Percentiles rank a stretch among this genome's conserved stretches.
Evolutionary conservation across 2,329 filamentous ascomycete genomes (phyloP).

Genomic region (Hypoxylon sp.): DNA sequence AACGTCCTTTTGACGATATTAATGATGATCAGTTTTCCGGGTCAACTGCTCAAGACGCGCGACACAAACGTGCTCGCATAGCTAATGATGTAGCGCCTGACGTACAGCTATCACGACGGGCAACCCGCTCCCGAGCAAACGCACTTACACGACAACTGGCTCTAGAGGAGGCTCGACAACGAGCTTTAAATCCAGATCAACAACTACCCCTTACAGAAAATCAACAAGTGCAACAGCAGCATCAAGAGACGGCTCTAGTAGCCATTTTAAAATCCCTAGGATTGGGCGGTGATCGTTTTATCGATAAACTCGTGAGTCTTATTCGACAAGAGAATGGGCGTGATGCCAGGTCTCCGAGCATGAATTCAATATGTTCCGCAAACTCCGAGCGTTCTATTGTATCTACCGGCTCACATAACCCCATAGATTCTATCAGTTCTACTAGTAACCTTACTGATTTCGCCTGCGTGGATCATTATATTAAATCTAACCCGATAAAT

Average conservation of each 20-base stretch:
- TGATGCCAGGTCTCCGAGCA: background rate
- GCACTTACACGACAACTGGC: background rate
- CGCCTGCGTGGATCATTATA: too few relatives aligned
- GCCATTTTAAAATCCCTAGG: background rate
- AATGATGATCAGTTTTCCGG: background rate
- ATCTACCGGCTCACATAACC: background rate
- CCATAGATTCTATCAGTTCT: background rate
- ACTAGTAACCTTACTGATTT: background rate
- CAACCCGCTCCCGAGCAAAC: background rate
- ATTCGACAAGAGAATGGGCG: background rate
- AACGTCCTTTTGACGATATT: background rate
- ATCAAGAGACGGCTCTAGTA: background rate
- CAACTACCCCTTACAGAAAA: background rate
- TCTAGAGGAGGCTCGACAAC: background rate
- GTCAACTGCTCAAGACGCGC: background rate
- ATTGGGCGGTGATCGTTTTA: background rate
- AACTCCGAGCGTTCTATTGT: background rate
- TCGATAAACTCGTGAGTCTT: background rate
- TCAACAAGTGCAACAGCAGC: background rate
- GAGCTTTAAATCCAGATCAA: background rate
- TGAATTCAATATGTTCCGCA: background rate
- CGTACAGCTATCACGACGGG: background rate
- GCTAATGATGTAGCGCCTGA: too few relatives aligned
- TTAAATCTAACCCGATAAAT: too few relatives aligned
- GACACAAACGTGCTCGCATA: background rate